Evolutionary conservation across 83 land plant species (phyloP).

Genomic region (Diphasiastrum complanatum): DNA sequence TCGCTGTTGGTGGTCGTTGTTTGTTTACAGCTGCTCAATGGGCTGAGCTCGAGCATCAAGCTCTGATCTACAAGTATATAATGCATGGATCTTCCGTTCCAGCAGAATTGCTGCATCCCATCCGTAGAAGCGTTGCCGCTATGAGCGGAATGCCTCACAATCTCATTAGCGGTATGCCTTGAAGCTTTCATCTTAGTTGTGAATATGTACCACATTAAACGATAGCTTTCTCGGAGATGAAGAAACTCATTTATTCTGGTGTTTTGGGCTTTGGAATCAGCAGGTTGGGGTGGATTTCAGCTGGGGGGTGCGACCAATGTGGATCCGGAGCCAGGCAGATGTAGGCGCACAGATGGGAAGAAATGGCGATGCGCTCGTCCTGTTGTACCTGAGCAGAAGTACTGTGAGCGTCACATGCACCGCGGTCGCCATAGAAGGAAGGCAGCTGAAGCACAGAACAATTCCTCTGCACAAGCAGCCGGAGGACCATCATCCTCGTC

Average conservation of each 20-base stretch:
- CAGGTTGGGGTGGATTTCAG: slow-evolving; percentile 56
- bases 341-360: slow-evolving; percentile 66
- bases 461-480: slow-evolving; percentile 18
- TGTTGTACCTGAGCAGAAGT: slow-evolving; percentile 56
- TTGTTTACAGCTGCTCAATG: slow-evolving; percentile 56
- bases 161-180: slow-evolving; percentile 26
- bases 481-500: slow-evolving; percentile 6
- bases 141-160: slow-evolving; percentile 16
- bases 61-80: slow-evolving; percentile 56
- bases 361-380: slow-evolving; percentile 77
- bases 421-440: slow-evolving; percentile 80
- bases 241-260: too few species aligned
- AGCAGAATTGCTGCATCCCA: slow-evolving; percentile 39
- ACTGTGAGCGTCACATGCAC: slow-evolving; percentile 70
- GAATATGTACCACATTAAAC: too few species aligned
- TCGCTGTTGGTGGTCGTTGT: slow-evolving; percentile 38
- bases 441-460: slow-evolving; percentile 64
- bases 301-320: slow-evolving; percentile 42
- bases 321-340: slow-evolving; percentile 71
- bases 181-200: background rate
- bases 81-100: slow-evolving; percentile 44
- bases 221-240: too few species aligned
- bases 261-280: too few species aligned
- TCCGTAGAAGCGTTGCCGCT: slow-evolving; percentile 31
- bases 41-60: slow-evolving; percentile 62